phyloP scores from a whole-genome alignment of 1,284 basidiomycete genomes.

The Trametes polyzona region DNA sequence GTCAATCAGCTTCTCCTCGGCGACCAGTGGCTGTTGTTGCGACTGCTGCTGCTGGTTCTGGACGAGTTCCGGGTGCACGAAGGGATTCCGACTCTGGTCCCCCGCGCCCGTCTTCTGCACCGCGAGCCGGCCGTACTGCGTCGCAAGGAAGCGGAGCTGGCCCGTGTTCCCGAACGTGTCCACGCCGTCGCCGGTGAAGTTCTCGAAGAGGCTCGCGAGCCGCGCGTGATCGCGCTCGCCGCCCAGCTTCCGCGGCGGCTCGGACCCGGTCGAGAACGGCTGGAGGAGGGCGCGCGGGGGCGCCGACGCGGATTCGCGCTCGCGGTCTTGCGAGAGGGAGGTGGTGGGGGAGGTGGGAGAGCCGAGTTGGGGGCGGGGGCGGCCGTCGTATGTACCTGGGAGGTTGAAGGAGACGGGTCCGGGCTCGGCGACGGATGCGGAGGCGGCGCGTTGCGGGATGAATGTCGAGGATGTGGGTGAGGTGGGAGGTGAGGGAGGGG shows the following conservation, averaged over 20 bases:
- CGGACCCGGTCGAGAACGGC: conserved; percentile 28
- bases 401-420: conserved; percentile 25
- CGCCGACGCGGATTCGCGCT: conserved; percentile 14
- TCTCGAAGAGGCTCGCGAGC: conserved; percentile 31
- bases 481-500: conserved; percentile 40
- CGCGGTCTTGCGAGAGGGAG: not conserved
- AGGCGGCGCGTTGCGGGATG: conserved; percentile 24
- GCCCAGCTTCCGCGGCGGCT: conserved; percentile 31
- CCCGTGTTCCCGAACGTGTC: conserved; percentile 41
- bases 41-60: too few relatives aligned
- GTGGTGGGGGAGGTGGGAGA: not conserved
- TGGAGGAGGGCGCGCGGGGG: conserved; percentile 31
- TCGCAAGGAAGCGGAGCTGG: conserved; percentile 47
- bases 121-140: conserved; percentile 58
- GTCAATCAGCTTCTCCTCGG: conserved; percentile 13
- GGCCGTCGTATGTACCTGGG: conserved; percentile 26
- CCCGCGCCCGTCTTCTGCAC: conserved; percentile 58
- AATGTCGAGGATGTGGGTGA: conserved; percentile 43
- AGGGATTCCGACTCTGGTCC: conserved; percentile 31
- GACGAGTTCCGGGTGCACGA: conserved; percentile 12
- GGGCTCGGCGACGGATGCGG: conserved; percentile 28
- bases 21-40: not conserved
- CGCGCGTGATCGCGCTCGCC: conserved; percentile 63
- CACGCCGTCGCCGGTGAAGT: conserved; percentile 33
- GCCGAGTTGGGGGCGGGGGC: not conserved